Evolutionary conservation across 805 yeast species (phyloP).

Genomic region (Pichia eremophila): DNA sequence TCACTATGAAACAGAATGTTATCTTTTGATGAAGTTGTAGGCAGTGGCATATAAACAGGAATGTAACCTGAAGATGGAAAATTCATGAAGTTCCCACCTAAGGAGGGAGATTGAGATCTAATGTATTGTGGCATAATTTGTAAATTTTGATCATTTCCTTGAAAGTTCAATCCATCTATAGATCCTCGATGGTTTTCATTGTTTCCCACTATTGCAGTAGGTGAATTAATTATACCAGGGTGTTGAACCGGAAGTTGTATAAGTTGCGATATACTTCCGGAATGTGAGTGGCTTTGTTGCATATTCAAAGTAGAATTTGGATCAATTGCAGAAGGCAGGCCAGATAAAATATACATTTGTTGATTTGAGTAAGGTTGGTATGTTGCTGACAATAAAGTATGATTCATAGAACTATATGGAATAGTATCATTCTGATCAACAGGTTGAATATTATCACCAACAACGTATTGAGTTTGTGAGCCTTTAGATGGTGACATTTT

Average conservation of each 20-base stretch:
- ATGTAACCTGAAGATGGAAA: slow-evolving; percentile 1
- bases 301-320: background rate
- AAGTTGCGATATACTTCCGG: slow-evolving; percentile 1
- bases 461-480: background rate
- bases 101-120: background rate
- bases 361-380: background rate
- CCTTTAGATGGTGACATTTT: background rate
- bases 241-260: slow-evolving; percentile 1
- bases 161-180: background rate
- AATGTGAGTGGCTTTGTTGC: background rate
- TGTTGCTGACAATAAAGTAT: background rate
- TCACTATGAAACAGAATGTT: background rate
- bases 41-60: background rate
- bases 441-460: background rate
- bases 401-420: background rate
- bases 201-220: background rate
- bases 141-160: background rate
- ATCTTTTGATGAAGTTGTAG: background rate
- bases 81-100: background rate
- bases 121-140: background rate
- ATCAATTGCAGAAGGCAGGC: slow-evolving; percentile 6
- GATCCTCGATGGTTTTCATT: background rate
- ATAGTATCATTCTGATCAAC: background rate
- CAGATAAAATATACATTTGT: slow-evolving; percentile 4
- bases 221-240: background rate